Base-by-base conservation (phyloP, 2,329 filamentous ascomycete species). In the Talaromyces sp. region DNA sequence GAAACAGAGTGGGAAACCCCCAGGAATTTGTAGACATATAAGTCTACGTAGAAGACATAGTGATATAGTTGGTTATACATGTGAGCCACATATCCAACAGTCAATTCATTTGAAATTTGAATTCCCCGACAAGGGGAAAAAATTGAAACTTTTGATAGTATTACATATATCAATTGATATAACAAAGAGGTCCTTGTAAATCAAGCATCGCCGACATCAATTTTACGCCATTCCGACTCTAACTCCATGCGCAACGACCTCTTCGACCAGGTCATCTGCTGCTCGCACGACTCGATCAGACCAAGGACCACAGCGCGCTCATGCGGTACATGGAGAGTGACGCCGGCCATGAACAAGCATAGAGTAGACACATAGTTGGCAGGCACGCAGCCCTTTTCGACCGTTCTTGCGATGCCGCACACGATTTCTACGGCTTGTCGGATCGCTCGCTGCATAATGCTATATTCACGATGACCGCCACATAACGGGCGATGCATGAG, bases 401-500 rank as follows among this genome's bases (percentile, higher is more conserved):
- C 55, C 6, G 64, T 66, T 44, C 66, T 63, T 22, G 69, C 67
- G 55, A 72, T 66, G 1, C 70, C 70, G 51, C 69, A 72, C 9
- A 72, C 70, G 0, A 64, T 69, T 30, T 63, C 67, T 4, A 71
- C 63, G 66, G 62, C 27, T 64, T 67, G 28, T 10, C 53, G 28
- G 36, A 55, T 55, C 15, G 53, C 15, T 36, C 53, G 32, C 25
- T 71, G 68, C 2, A 65, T 66, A 2, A 66, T 65, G 11, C 64
- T 63, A 64, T 81, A 83, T 11, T 81, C 81, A 17, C 80, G 73
- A 54, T 82, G 77, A 0, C 81, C 82, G 1, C 80, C 80, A 11
- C 75, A 72, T 0, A 79, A 80, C 1, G 83, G 83, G 54, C 82
- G 78, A 57, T 85, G 80, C 55, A 85, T 75, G 0, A 83, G 72